These are phyloP conservation scores for Chimonanthus salicifolius DNA, from an alignment of 164 flowering plant species.

Conservation along the genomic window DNA sequence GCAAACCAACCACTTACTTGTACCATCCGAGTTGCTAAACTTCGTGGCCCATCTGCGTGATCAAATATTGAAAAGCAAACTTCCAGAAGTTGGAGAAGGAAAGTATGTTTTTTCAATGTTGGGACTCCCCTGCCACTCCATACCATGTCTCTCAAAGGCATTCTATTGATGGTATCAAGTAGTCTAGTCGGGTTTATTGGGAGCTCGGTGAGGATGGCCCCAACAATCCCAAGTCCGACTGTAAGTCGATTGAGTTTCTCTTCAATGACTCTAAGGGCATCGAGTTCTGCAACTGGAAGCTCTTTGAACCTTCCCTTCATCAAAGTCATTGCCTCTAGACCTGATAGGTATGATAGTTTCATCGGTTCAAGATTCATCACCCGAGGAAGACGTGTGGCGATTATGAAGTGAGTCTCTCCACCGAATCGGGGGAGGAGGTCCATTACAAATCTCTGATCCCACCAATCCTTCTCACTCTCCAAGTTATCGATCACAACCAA, in stretches of 20 bases:
- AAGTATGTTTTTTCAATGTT: slow-evolving; percentile 45
- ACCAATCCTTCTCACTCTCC: slow-evolving; percentile 95
- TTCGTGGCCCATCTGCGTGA: slow-evolving; percentile 86
- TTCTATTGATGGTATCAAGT: slow-evolving; percentile 70
- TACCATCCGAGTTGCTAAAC: slow-evolving; percentile 86
- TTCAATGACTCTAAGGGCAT: slow-evolving; percentile 69
- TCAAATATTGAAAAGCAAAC: slow-evolving; percentile 94
- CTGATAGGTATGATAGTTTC: slow-evolving; percentile 81
- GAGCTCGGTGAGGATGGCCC: slow-evolving; percentile 82
- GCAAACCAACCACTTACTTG: slow-evolving; percentile 92
- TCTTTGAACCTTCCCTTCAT: slow-evolving; percentile 68
- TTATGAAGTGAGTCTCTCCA: slow-evolving; percentile 74
- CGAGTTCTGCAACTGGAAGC: slow-evolving; percentile 57
- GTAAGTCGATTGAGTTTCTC: slow-evolving; percentile 84
- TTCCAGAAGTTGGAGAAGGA: slow-evolving; percentile 81
- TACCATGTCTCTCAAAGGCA: slow-evolving; percentile 57
- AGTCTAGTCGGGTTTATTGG: slow-evolving; percentile 83
- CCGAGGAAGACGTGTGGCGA: slow-evolving; percentile 75
- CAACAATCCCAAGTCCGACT: slow-evolving; percentile 71
- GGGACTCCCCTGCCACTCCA: slow-evolving; percentile 53
- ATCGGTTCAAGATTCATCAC: slow-evolving; percentile 82
- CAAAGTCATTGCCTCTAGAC: slow-evolving; percentile 77
- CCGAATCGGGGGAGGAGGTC: slow-evolving; percentile 98
- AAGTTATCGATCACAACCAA: slow-evolving; percentile 83
- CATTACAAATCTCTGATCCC: slow-evolving; percentile 83